A percentile compares a stretch with the other conserved stretches of the same genome.
Evolutionary conservation across 2,329 filamentous ascomycete species (phyloP).

Genomic region (Neofusicoccum cordaticola): DNA sequence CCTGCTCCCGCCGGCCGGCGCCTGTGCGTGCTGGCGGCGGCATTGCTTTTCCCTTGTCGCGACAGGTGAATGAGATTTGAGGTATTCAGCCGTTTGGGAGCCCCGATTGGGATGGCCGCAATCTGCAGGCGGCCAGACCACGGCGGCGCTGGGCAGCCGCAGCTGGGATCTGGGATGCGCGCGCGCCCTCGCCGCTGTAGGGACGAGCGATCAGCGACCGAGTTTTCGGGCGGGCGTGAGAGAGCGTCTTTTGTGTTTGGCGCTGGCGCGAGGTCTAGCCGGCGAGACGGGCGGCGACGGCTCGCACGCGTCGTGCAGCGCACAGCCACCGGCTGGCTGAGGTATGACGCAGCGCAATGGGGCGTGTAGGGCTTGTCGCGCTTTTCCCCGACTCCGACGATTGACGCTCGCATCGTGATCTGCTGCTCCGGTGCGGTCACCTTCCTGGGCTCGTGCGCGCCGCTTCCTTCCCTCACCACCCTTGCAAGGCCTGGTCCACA

Average conservation of each 20-base stretch:
- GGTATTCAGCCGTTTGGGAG: not conserved
- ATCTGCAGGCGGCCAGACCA: conserved; percentile 10
- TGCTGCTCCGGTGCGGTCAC: conserved; percentile 13
- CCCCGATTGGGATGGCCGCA: not conserved
- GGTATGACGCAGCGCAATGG: conserved; percentile 12
- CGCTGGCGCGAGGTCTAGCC: not conserved
- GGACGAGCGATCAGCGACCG: conserved; percentile 20
- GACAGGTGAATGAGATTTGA: conserved; percentile 2
- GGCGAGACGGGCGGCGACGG: not conserved
- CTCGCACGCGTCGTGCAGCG: conserved; percentile 9
- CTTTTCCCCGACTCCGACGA: conserved; percentile 14
- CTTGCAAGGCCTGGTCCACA: conserved; percentile 15
- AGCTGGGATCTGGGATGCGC: conserved; percentile 4
- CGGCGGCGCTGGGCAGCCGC: conserved; percentile 1
- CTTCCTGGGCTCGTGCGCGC: conserved; percentile 13
- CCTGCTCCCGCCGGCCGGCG: not conserved
- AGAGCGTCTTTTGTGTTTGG: not conserved
- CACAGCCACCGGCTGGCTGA: conserved; percentile 8
- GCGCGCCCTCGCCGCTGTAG: conserved; percentile 17
- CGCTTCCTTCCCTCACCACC: conserved; percentile 15
- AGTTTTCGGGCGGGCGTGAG: conserved; percentile 29
- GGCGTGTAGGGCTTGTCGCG: conserved; percentile 12
- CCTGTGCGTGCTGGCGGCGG: not conserved
- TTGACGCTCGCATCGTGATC: conserved; percentile 15
- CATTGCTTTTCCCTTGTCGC: not conserved